A percentile compares a stretch with the other conserved stretches of the same genome.
phyloP scores from a whole-genome alignment of 345 rosid species.

The Lepidium sativum region DNA sequence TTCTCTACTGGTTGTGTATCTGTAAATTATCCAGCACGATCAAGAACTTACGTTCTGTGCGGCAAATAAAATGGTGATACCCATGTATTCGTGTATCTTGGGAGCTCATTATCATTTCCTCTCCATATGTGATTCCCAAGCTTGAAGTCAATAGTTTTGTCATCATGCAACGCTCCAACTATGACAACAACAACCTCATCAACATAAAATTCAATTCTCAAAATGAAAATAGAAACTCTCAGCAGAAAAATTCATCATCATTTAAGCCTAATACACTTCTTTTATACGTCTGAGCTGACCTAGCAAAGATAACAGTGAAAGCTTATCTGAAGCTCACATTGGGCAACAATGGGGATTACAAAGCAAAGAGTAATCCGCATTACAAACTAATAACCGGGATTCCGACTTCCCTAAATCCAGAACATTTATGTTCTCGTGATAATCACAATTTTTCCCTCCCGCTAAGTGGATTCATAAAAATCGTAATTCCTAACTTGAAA shows the following conservation, averaged over 20 bases:
- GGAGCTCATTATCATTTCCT: slow-evolving; percentile 14
- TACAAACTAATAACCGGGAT: background rate
- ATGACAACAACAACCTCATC: slow-evolving; percentile 11
- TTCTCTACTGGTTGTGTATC: background rate
- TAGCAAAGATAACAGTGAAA: background rate
- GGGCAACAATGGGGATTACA: background rate
- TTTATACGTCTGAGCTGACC: background rate
- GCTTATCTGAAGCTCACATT: background rate
- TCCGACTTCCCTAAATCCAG: background rate
- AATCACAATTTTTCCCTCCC: background rate
- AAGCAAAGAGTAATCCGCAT: background rate
- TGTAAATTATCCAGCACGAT: background rate
- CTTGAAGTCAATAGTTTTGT: slow-evolving; percentile 4
- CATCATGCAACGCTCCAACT: slow-evolving; percentile 31
- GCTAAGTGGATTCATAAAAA: background rate
- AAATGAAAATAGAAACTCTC: background rate
- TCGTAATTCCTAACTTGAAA: background rate
- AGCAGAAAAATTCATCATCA: background rate
- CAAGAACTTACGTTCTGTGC: slow-evolving; percentile 38
- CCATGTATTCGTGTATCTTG: slow-evolving; percentile 23
- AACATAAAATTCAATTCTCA: background rate
- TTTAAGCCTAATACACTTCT: background rate
- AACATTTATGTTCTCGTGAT: background rate
- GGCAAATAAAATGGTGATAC: slow-evolving; percentile 25
- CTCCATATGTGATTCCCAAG: slow-evolving; percentile 9